phyloP scores from a whole-genome alignment of 768 basidiomycete species.

The Clitopilus hobsonii region DNA sequence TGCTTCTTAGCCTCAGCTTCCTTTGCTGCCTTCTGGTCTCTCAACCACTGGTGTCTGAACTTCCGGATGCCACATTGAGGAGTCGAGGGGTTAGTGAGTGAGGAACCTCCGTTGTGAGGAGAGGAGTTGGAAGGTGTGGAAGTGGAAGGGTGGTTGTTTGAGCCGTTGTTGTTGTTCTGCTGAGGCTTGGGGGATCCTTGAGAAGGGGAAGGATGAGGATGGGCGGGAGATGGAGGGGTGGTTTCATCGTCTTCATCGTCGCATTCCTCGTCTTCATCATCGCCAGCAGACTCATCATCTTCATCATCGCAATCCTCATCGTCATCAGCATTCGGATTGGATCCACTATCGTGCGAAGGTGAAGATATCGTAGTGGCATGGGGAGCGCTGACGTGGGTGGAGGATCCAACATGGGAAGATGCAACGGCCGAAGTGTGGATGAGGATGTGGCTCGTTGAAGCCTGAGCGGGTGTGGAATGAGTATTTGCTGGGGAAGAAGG shows the following conservation, averaged over 20 bases:
- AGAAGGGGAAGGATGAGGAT: neutral
- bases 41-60: constrained; percentile 12
- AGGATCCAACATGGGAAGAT: neutral
- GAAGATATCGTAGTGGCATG: neutral
- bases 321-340: neutral
- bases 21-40: constrained; percentile 3
- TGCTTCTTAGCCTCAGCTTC: neutral
- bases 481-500: neutral
- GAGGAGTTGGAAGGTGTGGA: neutral
- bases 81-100: neutral
- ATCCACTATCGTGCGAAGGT: neutral
- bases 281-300: neutral
- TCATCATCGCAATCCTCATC: constrained; percentile 6
- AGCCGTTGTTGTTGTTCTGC: neutral
- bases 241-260: neutral
- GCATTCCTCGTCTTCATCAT: neutral
- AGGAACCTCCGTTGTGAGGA: neutral
- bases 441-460: neutral
- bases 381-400: neutral
- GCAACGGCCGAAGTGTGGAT: neutral
- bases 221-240: neutral
- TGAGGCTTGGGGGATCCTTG: neutral
- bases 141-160: neutral
- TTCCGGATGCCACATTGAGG: constrained; percentile 10
- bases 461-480: neutral